Evolutionary conservation across 805 yeast species (phyloP).

Genomic region (Saturnispora mendoncae): DNA sequence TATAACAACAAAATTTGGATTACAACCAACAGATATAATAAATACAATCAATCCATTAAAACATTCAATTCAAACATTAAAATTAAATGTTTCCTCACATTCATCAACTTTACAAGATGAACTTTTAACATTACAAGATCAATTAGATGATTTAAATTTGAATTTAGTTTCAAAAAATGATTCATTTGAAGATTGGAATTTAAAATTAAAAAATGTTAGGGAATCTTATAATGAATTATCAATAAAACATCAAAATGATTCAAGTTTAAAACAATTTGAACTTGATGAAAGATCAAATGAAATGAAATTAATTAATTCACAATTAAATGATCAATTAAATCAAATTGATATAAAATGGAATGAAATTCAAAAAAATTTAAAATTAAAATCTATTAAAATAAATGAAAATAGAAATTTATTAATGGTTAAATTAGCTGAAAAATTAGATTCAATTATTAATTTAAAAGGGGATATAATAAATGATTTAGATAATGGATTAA

Average conservation of each 20-base stretch:
- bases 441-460: constrained; percentile 50
- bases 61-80: constrained; percentile 28
- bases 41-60: constrained; percentile 25
- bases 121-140: constrained; percentile 47
- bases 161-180: constrained; percentile 49
- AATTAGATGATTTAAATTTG: constrained; percentile 47
- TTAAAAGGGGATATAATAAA: constrained; percentile 63
- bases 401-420: constrained; percentile 39
- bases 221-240: constrained; percentile 15
- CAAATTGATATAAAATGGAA: constrained; percentile 33
- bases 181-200: constrained; percentile 47
- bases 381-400: constrained; percentile 40
- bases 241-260: constrained; percentile 15
- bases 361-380: constrained; percentile 43
- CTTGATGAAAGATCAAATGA: constrained; percentile 17
- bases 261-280: constrained; percentile 14
- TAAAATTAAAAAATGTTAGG: constrained; percentile 31
- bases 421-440: constrained; percentile 44
- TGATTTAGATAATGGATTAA: constrained; percentile 42
- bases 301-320: constrained; percentile 11
- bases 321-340: constrained; percentile 14
- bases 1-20: constrained; percentile 38
- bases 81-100: constrained; percentile 25
- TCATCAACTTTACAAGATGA: constrained; percentile 42
- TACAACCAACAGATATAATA: constrained; percentile 35